Evolutionary conservation across 2,329 filamentous ascomycete species (phyloP).

Genomic region (Pestalotiopsis sp.): DNA sequence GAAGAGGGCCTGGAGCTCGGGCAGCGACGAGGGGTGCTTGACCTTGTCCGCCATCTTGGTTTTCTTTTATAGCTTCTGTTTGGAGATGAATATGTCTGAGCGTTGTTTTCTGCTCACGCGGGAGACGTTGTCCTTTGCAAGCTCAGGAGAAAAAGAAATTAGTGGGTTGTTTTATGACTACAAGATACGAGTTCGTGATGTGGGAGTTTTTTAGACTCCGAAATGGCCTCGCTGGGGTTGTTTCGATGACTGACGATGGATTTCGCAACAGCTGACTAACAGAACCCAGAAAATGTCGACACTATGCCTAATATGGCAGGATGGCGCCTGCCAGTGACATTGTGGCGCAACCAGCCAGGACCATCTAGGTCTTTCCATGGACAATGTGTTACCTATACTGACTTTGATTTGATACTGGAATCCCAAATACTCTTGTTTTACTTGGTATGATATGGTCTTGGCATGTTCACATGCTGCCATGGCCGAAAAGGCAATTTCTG

Average conservation of each 20-base stretch:
- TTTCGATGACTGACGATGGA: background rate
- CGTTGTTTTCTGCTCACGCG: background rate
- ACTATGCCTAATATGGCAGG: background rate
- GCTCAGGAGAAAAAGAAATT: background rate
- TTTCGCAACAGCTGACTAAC: background rate
- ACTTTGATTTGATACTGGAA: background rate
- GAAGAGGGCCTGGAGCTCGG: slow-evolving; percentile 53
- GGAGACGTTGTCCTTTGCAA: background rate
- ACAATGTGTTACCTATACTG: background rate
- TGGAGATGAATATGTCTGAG: background rate
- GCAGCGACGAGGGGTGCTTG: slow-evolving; percentile 41
- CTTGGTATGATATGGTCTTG: background rate
- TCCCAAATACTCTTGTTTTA: background rate
- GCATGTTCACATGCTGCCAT: background rate
- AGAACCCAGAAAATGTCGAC: background rate
- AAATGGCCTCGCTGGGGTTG: background rate
- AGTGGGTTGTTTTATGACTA: background rate
- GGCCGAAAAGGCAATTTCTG: no score
- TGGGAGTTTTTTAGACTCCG: background rate
- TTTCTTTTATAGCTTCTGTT: background rate
- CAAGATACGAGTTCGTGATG: background rate
- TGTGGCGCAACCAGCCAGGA: background rate
- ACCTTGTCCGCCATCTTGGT: slow-evolving; percentile 21
- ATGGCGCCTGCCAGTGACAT: background rate
- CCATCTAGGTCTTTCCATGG: background rate